These are phyloP conservation scores for Pleurotus eryngii DNA, from an alignment of 768 basidiomycete genomes.

Conservation along the genomic window DNA sequence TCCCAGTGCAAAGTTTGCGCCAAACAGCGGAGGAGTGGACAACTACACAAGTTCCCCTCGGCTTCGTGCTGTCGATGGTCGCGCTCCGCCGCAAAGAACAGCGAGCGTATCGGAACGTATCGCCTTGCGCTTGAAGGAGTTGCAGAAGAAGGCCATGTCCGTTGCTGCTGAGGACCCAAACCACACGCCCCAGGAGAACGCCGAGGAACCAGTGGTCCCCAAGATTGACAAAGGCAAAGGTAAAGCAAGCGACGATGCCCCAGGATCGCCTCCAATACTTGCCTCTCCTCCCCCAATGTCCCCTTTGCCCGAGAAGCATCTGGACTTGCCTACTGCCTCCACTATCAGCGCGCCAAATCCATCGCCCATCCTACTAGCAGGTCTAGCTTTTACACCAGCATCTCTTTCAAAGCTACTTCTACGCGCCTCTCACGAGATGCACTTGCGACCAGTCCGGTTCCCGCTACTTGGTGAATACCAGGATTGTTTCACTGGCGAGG, in stretches of 20 bases:
- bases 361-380: conserved; percentile 66
- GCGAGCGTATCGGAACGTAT: conserved; percentile 88
- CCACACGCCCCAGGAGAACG: conserved; percentile 26
- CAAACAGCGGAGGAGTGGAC: conserved; percentile 58
- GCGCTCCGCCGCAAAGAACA: conserved; percentile 56
- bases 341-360: conserved; percentile 37
- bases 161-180: conserved; percentile 21
- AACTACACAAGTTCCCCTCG: conserved; percentile 82
- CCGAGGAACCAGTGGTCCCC: conserved; percentile 33
- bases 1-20: conserved; percentile 82
- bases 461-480: conserved; percentile 82
- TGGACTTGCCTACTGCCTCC: conserved; percentile 40
- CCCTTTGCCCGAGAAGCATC: conserved; percentile 25
- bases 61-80: conserved; percentile 52
- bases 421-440: conserved; percentile 70
- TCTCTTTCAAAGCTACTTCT: conserved; percentile 67
- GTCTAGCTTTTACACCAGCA: conserved; percentile 61
- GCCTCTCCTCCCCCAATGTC: conserved; percentile 65
- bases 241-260: conserved; percentile 46
- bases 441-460: conserved; percentile 67
- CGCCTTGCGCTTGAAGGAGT: conserved; percentile 74
- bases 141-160: conserved; percentile 53
- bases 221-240: conserved; percentile 87
- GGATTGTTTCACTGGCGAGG: conserved; percentile 86
- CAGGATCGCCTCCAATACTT: conserved; percentile 28